Percentiles rank a stretch among this genome's conserved stretches.
Evolutionary conservation across 768 basidiomycete species (phyloP).

Genomic region (Collybia sordida): DNA sequence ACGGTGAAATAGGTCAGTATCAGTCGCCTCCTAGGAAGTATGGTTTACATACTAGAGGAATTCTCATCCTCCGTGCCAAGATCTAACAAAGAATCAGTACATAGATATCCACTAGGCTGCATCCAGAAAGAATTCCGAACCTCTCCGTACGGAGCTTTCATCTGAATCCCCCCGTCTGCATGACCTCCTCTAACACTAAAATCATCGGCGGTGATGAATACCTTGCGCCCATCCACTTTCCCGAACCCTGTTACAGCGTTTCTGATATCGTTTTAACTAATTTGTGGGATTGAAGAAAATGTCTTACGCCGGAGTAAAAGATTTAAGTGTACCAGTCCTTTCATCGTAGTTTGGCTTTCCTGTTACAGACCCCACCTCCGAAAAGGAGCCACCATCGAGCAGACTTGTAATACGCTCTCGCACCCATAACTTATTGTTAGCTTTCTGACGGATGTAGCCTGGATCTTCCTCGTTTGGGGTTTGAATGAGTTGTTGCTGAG

Average conservation of each 20-base stretch:
- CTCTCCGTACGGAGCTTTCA: constrained; percentile 40
- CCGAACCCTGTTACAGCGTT: constrained; percentile 40
- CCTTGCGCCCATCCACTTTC: constrained; percentile 28
- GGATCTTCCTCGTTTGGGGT: constrained; percentile 32
- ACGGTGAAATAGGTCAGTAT: not conserved
- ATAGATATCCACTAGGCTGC: not conserved
- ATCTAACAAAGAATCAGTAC: constrained; percentile 16
- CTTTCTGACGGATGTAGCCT: constrained; percentile 38
- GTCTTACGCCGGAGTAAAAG: constrained; percentile 36
- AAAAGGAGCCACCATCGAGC: constrained; percentile 31
- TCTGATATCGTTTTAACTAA: constrained; percentile 14
- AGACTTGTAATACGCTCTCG: constrained; percentile 34
- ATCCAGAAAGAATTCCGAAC: constrained; percentile 15
- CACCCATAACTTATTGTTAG: constrained; percentile 38
- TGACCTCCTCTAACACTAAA: constrained; percentile 43
- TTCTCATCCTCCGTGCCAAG: constrained; percentile 30
- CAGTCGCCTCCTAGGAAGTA: not conserved
- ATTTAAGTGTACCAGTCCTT: constrained; percentile 23
- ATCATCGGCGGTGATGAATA: constrained; percentile 40
- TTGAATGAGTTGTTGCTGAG: constrained; percentile 30
- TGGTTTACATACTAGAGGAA: constrained; percentile 30
- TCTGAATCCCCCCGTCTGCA: constrained; percentile 39
- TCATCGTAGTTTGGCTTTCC: constrained; percentile 31
- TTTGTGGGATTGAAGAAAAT: not conserved
- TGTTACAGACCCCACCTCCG: constrained; percentile 36